These are phyloP conservation scores for Termitomyces eurrhizus DNA, from an alignment of 768 basidiomycete species.

Conservation along the genomic window DNA sequence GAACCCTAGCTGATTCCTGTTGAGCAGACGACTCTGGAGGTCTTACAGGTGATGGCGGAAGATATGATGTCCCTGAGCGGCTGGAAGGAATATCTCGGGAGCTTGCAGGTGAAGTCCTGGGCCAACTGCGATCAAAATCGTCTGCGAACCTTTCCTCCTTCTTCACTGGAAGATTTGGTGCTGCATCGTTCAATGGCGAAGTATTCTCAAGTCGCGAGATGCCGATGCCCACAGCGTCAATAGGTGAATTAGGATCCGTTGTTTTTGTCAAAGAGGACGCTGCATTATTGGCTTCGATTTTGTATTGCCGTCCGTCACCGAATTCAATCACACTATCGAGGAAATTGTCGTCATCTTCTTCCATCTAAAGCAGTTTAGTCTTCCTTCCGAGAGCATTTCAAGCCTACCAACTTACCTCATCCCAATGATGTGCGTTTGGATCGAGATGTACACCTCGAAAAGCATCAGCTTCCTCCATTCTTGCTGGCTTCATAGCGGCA, in stretches of 20 bases:
- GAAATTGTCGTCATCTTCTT: conserved; percentile 91
- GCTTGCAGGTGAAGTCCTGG: conserved; percentile 51
- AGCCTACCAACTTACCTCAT: conserved; percentile 64
- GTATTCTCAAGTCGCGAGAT: conserved; percentile 19
- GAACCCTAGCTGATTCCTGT: conserved; percentile 59
- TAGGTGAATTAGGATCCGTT: conserved; percentile 19
- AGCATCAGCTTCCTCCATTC: conserved; percentile 83
- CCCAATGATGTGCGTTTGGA: conserved; percentile 96
- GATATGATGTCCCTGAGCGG: conserved; percentile 19
- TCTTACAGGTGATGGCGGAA: conserved; percentile 30
- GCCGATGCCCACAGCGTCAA: conserved; percentile 15
- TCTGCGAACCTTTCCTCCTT: conserved; percentile 90
- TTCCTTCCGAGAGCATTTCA: background rate
- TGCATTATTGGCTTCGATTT: conserved; percentile 52
- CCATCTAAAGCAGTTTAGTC: conserved; percentile 51
- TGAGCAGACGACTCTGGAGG: conserved; percentile 42
- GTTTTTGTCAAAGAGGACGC: conserved; percentile 20
- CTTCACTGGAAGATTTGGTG: conserved; percentile 46
- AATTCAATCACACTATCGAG: conserved; percentile 91
- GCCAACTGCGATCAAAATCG: conserved; percentile 96
- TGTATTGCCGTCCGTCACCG: conserved; percentile 91
- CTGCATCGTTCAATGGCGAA: conserved; percentile 19
- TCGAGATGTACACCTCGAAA: conserved; percentile 93
- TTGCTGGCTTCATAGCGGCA: conserved; percentile 52
- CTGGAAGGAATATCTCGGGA: conserved; percentile 34